phyloP scores from a whole-genome alignment of 1,139 yeast genomes.

The Kluyveromyces sp. region DNA sequence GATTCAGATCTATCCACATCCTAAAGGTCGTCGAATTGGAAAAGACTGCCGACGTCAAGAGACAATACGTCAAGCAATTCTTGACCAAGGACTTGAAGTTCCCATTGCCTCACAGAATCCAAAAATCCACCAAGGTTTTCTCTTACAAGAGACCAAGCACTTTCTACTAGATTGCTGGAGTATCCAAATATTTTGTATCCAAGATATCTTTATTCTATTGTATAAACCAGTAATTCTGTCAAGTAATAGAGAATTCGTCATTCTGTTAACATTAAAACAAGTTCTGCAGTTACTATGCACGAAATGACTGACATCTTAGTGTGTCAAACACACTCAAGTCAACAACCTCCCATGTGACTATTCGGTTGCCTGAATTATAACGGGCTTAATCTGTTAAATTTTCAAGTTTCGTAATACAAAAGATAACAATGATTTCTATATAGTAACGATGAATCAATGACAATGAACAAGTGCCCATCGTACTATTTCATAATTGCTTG shows the following conservation, averaged over 20 bases:
- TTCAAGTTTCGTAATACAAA: too few relatives aligned
- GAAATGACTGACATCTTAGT: too few relatives aligned
- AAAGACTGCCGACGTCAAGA: slow-evolving; percentile 96
- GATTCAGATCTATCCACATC: slow-evolving; percentile 98
- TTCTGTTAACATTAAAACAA: slow-evolving; percentile 4
- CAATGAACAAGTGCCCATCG: background rate
- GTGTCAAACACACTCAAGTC: too few relatives aligned
- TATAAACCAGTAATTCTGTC: slow-evolving; percentile 8
- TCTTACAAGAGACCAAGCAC: slow-evolving; percentile 94
- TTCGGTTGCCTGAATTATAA: background rate
- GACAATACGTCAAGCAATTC: slow-evolving; percentile 98
- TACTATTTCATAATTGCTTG: background rate
- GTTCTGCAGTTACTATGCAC: background rate
- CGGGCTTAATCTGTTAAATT: background rate
- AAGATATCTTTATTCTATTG: slow-evolving; percentile 7
- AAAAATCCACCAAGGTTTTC: slow-evolving; percentile 81
- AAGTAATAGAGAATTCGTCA: slow-evolving; percentile 8
- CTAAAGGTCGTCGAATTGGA: slow-evolving; percentile 98
- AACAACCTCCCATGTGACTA: background rate
- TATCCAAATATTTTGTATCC: slow-evolving; percentile 8
- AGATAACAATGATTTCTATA: background rate
- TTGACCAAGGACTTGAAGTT: slow-evolving; percentile 92
- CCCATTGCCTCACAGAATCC: slow-evolving; percentile 99
- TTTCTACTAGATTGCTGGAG: slow-evolving; percentile 58
- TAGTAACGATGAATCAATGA: background rate